Evolutionary conservation across 208 protist species (phyloP), one percentile per base, ranked within the genome.

Genomic region (Acanthamoeba healyi): DNA sequence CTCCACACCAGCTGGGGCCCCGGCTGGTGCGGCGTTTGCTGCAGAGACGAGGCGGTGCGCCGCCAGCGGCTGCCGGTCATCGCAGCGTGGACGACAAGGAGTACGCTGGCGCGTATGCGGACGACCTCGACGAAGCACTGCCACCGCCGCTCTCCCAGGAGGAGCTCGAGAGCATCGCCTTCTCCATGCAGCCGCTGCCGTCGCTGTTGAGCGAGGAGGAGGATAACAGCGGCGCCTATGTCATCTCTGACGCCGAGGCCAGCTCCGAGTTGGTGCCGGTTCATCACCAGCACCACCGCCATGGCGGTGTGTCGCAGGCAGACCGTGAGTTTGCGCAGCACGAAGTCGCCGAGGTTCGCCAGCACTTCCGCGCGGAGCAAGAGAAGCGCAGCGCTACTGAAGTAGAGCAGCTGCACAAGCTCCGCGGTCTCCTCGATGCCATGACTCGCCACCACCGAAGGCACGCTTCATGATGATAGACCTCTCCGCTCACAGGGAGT

Each of bases 331-430:
- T 70, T 22, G 61, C 61, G n/a, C 61, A 70, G 61, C 61, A 34
- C 14, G 61, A 70, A 22, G 61, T 70, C 19, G 61, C 24, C n/a
- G 61, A n/a, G 29, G 61, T 70, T 14, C 61, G 61, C 24, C 61
- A 70, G 61, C 61, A 22, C n/a, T 70, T 36, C 61, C 61, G 61
- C 61, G 61, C 61, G n/a, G 61, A 70, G 29, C 61, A 70, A 10
- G 61, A 70, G 61, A n/a, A 70, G 61, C 9, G 17, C n/a, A 36
- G 29, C 61, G 61, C 24, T 10, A 34, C 61, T 22, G 61, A 70
- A 24, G 61, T 70, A 24, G 61, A 70, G 61, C 61, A 70, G 61
- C 61, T 70, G 9, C 61, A 70, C 61, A 70, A 70, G 61, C 61
- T 70, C 7, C 61, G 61, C 29, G 61, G 61, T 24, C 29, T 70